Evolutionary conservation across 805 yeast genomes (phyloP).

Genomic region (Saturnispora gosingensis): DNA sequence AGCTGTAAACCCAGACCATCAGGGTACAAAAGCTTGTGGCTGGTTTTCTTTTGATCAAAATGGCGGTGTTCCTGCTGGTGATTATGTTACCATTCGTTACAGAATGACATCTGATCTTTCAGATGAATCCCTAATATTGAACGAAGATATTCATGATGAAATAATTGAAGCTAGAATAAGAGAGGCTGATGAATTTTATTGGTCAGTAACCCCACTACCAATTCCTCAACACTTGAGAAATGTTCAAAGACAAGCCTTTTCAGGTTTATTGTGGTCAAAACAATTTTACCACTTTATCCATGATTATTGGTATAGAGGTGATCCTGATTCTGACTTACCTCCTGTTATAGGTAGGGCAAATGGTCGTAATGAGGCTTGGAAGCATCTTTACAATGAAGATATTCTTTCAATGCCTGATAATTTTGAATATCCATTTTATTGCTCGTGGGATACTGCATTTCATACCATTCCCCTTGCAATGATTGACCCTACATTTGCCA

Average conservation of each 20-base stretch:
- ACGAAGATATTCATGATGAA: slow-evolving; percentile 67
- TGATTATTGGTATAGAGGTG: slow-evolving; percentile 82
- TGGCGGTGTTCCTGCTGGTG: slow-evolving; percentile 79
- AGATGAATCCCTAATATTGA: slow-evolving; percentile 35
- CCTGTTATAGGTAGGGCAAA: slow-evolving; percentile 76
- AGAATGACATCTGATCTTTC: slow-evolving; percentile 35
- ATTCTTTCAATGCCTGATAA: slow-evolving; percentile 85
- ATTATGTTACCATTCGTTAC: slow-evolving; percentile 77
- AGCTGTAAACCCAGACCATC: slow-evolving; percentile 58
- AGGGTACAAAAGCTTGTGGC: slow-evolving; percentile 81
- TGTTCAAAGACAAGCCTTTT: slow-evolving; percentile 88
- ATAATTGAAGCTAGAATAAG: slow-evolving; percentile 61
- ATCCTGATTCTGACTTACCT: slow-evolving; percentile 61
- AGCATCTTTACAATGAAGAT: slow-evolving; percentile 80
- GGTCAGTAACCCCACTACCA: slow-evolving; percentile 81
- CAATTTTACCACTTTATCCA: slow-evolving; percentile 84
- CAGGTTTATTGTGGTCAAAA: slow-evolving; percentile 89
- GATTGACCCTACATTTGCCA: slow-evolving; percentile 89
- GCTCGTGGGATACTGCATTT: slow-evolving; percentile 96
- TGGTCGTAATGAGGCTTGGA: slow-evolving; percentile 87
- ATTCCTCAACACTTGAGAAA: slow-evolving; percentile 68
- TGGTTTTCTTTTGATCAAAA: slow-evolving; percentile 70
- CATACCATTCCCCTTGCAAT: slow-evolving; percentile 88
- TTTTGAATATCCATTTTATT: slow-evolving; percentile 94
- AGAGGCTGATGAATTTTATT: slow-evolving; percentile 90